These are phyloP conservation scores for Ogataea thermomethanolica DNA, from an alignment of 805 yeast species.

Conservation along the genomic window DNA sequence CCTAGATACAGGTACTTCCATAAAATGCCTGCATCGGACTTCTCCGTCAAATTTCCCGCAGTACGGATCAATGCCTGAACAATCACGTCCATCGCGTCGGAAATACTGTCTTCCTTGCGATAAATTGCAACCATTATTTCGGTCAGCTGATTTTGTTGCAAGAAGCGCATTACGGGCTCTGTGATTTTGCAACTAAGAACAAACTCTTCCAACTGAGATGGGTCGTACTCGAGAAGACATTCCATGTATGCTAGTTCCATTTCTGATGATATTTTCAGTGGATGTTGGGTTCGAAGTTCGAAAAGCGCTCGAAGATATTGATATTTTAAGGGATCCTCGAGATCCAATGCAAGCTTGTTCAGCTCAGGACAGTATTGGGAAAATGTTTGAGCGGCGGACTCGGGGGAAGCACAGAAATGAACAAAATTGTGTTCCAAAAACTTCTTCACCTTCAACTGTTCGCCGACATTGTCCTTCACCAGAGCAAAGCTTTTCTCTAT, in stretches of 20 bases:
- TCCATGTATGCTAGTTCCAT: conserved; percentile 26
- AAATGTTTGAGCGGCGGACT: conserved; percentile 37
- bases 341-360: conserved; percentile 36
- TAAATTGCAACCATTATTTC: conserved; percentile 35
- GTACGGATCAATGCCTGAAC: conserved; percentile 13
- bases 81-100: conserved; percentile 33
- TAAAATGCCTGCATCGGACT: conserved; percentile 19
- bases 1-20: conserved; percentile 36
- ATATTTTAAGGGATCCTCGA: conserved; percentile 29
- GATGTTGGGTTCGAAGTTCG: conserved; percentile 17
- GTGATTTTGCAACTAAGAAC: conserved; percentile 19
- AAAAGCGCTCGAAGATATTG: conserved; percentile 36
- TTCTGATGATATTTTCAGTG: conserved; percentile 11
- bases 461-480: conserved; percentile 13
- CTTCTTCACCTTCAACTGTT: conserved; percentile 24
- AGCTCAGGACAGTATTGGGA: conserved; percentile 36
- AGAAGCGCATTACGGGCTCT: conserved; percentile 15
- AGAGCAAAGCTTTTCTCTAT: conserved; percentile 25
- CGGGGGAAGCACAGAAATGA: conserved; percentile 32
- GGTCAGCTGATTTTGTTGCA: conserved; percentile 27
- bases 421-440: conserved; percentile 31
- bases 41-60: conserved; percentile 7
- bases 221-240: conserved; percentile 26
- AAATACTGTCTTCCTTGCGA: conserved; percentile 22
- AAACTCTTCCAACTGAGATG: conserved; percentile 15